Evolutionary conservation across 2,329 filamentous ascomycete genomes (phyloP).

Genomic region (Penicillium frequentans): DNA sequence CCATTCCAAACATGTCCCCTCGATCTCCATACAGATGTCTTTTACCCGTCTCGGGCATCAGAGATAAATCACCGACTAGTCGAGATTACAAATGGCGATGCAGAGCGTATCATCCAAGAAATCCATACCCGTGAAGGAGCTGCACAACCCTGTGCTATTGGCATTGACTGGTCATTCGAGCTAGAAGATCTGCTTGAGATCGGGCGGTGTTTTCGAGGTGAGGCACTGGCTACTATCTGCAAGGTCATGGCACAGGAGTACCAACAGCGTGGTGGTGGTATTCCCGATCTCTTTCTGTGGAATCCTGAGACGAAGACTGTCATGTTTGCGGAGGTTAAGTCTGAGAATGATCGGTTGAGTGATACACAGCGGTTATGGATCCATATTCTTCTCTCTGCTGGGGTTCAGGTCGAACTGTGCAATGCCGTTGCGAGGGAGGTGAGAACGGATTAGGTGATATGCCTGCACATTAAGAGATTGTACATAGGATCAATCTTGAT

Average conservation of each 20-base stretch:
- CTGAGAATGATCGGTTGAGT: slow-evolving; percentile 86
- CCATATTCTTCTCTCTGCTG: slow-evolving; percentile 82
- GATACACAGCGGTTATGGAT: slow-evolving; percentile 98
- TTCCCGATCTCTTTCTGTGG: slow-evolving; percentile 94
- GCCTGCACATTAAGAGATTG: not conserved
- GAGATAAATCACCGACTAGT: slow-evolving; percentile 88
- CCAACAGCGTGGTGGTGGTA: slow-evolving; percentile 76
- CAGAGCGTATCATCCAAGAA: slow-evolving; percentile 63
- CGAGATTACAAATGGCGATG: slow-evolving; percentile 81
- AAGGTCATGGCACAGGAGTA: slow-evolving; percentile 97
- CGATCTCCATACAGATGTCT: slow-evolving; percentile 89
- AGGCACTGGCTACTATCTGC: slow-evolving; percentile 78
- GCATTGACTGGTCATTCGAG: slow-evolving; percentile 86
- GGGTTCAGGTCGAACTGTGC: slow-evolving; percentile 80
- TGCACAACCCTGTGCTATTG: slow-evolving; percentile 79
- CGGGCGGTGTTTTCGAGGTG: slow-evolving; percentile 73
- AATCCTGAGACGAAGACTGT: slow-evolving; percentile 60
- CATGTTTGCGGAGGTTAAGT: slow-evolving; percentile 79
- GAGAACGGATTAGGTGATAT: slow-evolving; percentile 16
- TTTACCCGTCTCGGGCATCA: slow-evolving; percentile 79
- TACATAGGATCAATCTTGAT: not conserved
- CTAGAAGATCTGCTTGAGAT: slow-evolving; percentile 78
- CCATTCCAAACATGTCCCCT: slow-evolving; percentile 91
- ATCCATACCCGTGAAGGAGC: slow-evolving; percentile 70
- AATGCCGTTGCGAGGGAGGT: slow-evolving; percentile 62